Evolutionary conservation across 495 filamentous ascomycete genomes (phyloP).

Genomic region (Aspergillus biplanus): DNA sequence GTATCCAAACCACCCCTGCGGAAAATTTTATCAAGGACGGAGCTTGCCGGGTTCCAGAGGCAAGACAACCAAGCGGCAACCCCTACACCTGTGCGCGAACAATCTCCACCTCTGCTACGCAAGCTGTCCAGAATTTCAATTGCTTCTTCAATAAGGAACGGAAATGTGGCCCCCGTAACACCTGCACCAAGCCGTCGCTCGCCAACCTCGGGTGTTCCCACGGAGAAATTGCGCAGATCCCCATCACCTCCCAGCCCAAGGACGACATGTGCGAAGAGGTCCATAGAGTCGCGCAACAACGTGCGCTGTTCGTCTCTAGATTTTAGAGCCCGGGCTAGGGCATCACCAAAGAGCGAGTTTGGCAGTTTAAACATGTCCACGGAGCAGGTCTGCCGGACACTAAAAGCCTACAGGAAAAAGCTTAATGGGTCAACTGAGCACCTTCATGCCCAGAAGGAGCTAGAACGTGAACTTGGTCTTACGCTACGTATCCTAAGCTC

Average conservation of each 20-base stretch:
- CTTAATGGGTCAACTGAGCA: constrained; percentile 66
- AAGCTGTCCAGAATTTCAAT: constrained; percentile 56
- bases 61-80: constrained; percentile 48
- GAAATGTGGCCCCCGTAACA: constrained; percentile 28
- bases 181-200: constrained; percentile 43
- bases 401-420: constrained; percentile 84
- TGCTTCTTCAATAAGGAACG: constrained; percentile 37
- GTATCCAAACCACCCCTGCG: constrained; percentile 67
- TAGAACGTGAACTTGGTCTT: constrained; percentile 78
- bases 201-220: constrained; percentile 32
- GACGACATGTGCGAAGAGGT: constrained; percentile 29
- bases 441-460: constrained; percentile 67
- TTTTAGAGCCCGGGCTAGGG: constrained; percentile 57
- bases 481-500: constrained; percentile 73
- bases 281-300: constrained; percentile 24
- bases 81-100: constrained; percentile 57
- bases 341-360: constrained; percentile 55
- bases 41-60: constrained; percentile 76
- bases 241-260: constrained; percentile 51
- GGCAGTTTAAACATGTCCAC: constrained; percentile 74
- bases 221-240: constrained; percentile 42
- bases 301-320: constrained; percentile 62
- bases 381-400: constrained; percentile 75
- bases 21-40: constrained; percentile 73
- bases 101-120: constrained; percentile 66